Percentiles rank a stretch among this genome's conserved stretches.
These are phyloP conservation scores for Ceratobasidium sp. DNA, from an alignment of 1,284 basidiomycete species.

Conservation along the genomic window DNA sequence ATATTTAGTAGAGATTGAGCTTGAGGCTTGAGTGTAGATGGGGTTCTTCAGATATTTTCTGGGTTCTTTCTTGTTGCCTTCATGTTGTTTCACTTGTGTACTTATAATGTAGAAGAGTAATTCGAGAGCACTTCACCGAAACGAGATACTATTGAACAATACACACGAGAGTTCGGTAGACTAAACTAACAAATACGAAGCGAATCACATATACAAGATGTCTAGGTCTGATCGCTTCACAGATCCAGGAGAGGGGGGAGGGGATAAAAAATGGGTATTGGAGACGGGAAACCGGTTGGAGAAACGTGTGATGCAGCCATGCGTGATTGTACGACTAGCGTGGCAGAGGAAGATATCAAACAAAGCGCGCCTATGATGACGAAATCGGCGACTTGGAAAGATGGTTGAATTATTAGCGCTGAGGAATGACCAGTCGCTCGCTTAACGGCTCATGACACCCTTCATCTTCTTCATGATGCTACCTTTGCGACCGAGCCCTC, in stretches of 20 bases:
- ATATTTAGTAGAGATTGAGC: neutral
- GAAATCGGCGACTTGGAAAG: slow-evolving; percentile 16
- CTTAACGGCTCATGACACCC: slow-evolving; percentile 45
- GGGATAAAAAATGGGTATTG: slow-evolving; percentile 16
- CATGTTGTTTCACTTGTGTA: slow-evolving; percentile 9
- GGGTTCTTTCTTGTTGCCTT: neutral
- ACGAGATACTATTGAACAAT: slow-evolving; percentile 38
- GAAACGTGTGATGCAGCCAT: slow-evolving; percentile 18
- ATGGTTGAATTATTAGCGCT: too few relatives aligned
- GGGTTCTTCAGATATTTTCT: too few relatives aligned
- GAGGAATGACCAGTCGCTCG: neutral
- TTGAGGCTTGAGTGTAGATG: slow-evolving; percentile 2
- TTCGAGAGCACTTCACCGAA: slow-evolving; percentile 25
- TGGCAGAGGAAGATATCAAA: slow-evolving; percentile 22
- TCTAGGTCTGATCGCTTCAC: slow-evolving; percentile 31
- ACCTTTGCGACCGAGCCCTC: slow-evolving; percentile 37
- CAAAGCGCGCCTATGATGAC: slow-evolving; percentile 15
- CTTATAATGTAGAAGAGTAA: neutral
- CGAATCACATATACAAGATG: slow-evolving; percentile 34
- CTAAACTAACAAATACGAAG: slow-evolving; percentile 18
- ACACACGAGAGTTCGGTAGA: slow-evolving; percentile 7
- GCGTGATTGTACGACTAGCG: slow-evolving; percentile 28
- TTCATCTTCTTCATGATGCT: slow-evolving; percentile 47
- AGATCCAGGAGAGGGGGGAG: slow-evolving; percentile 13
- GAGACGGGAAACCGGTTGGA: slow-evolving; percentile 4